Percentiles rank a stretch among this genome's conserved stretches.
These are phyloP conservation scores for Paraleonurus japonicus DNA, from an alignment of 257 asterid species.

Conservation along the genomic window DNA sequence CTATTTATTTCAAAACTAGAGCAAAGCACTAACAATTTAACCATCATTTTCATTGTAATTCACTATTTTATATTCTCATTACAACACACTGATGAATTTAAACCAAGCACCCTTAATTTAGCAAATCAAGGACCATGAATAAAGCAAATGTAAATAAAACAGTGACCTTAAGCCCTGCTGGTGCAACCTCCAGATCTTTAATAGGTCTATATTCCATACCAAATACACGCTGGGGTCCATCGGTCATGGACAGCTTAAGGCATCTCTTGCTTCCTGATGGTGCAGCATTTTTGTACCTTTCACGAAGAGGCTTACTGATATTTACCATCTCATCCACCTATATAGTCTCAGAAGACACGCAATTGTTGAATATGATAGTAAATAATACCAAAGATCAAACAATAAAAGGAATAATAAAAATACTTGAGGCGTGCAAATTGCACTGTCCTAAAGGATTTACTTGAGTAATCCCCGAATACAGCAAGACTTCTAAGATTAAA, in stretches of 20 bases:
- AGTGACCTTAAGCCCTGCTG: slow-evolving; percentile 83
- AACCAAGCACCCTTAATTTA: too few relatives aligned
- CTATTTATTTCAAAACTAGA: too few relatives aligned
- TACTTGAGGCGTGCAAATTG: too few relatives aligned
- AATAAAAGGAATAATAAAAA: too few relatives aligned
- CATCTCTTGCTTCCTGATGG: slow-evolving; percentile 82
- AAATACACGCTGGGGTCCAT: slow-evolving; percentile 89
- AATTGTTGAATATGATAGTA: not conserved
- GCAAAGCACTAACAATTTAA: too few relatives aligned
- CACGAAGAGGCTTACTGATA: slow-evolving; percentile 75
- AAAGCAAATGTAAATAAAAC: slow-evolving; percentile 8
- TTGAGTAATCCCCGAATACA: too few relatives aligned
- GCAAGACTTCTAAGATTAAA: too few relatives aligned
- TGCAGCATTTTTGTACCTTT: slow-evolving; percentile 72
- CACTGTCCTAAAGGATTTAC: too few relatives aligned
- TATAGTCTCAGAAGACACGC: slow-evolving; percentile 23
- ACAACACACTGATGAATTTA: too few relatives aligned
- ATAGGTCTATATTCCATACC: slow-evolving; percentile 96
- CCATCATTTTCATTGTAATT: too few relatives aligned
- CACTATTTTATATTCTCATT: too few relatives aligned
- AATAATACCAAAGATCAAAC: too few relatives aligned
- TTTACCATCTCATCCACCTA: slow-evolving; percentile 96
- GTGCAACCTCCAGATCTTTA: slow-evolving; percentile 70
- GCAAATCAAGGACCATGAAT: slow-evolving; percentile 19
- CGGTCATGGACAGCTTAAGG: slow-evolving; percentile 90